Conservation (phyloP, 306 rosid species). For the Cicer arietinum region DNA sequence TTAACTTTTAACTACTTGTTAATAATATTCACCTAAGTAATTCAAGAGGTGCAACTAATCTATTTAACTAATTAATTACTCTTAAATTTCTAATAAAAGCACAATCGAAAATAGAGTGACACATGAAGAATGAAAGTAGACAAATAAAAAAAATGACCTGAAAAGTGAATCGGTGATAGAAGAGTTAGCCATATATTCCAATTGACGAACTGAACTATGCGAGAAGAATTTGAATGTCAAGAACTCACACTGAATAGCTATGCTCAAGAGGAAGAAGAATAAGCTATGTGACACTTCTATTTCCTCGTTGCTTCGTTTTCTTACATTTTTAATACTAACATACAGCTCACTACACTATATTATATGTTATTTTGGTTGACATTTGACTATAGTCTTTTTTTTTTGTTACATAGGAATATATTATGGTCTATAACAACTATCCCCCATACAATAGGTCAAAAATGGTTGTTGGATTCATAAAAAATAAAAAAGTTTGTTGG, state of each 20-base stretch:
- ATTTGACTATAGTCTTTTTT: not conserved
- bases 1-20: too few species aligned
- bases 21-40: too few species aligned
- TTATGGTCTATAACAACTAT: not conserved
- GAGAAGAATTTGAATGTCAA: not conserved
- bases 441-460: too few species aligned
- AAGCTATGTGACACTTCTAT: not conserved
- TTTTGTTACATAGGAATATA: not conserved
- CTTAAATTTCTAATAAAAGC: too few species aligned
- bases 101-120: not conserved
- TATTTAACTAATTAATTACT: too few species aligned
- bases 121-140: not conserved
- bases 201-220: constrained; percentile 27
- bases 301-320: constrained; percentile 27
- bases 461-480: not conserved
- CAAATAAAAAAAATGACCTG: constrained; percentile 53
- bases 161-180: constrained; percentile 52
- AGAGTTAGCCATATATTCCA: constrained; percentile 40
- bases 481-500: too few species aligned
- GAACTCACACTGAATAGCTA: not conserved
- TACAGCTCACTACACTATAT: not conserved
- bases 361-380: constrained; percentile 9
- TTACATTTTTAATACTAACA: not conserved
- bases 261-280: not conserved
- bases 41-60: too few species aligned